Percentiles rank a stretch among this genome's conserved stretches.
Conservation (phyloP, 352 stramenopile species). For the Globisporangium paddicum region DNA sequence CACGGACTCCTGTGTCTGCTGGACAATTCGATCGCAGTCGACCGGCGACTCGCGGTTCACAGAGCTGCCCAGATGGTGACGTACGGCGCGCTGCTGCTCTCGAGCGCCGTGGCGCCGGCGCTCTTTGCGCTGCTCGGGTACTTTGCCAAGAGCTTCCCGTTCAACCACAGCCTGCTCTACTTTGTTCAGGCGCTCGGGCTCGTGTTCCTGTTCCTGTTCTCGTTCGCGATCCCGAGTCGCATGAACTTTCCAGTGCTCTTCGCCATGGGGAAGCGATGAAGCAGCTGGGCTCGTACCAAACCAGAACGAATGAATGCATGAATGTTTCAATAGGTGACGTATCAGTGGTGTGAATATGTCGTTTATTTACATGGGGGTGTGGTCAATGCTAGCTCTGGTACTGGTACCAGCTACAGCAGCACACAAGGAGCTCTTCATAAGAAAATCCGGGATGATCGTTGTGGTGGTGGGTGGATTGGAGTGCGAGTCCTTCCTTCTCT, state of each 20-base stretch:
- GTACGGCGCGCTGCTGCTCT: slow-evolving; percentile 55
- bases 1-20: slow-evolving; percentile 64
- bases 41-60: slow-evolving; percentile 66
- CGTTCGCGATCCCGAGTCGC: slow-evolving; percentile 67
- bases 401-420: background rate
- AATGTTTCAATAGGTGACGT: background rate
- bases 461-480: background rate
- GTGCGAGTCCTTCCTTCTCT: background rate
- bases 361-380: slow-evolving; percentile 15
- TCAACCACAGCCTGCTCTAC: slow-evolving; percentile 77
- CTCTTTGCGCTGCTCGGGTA: slow-evolving; percentile 75
- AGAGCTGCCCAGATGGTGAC: slow-evolving; percentile 53
- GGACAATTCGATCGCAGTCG: slow-evolving; percentile 77
- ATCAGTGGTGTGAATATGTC: background rate
- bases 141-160: slow-evolving; percentile 70
- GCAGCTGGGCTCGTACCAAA: background rate
- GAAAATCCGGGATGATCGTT: background rate
- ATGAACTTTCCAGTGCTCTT: slow-evolving; percentile 84
- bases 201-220: slow-evolving; percentile 70
- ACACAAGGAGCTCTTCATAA: slow-evolving; percentile 4
- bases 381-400: background rate
- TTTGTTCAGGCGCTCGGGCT: slow-evolving; percentile 66
- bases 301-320: background rate
- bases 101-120: slow-evolving; percentile 37
- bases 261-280: slow-evolving; percentile 72